Base-by-base conservation (phyloP, 2,329 filamentous ascomycete genomes). In the Paracamarosporium sp. region DNA sequence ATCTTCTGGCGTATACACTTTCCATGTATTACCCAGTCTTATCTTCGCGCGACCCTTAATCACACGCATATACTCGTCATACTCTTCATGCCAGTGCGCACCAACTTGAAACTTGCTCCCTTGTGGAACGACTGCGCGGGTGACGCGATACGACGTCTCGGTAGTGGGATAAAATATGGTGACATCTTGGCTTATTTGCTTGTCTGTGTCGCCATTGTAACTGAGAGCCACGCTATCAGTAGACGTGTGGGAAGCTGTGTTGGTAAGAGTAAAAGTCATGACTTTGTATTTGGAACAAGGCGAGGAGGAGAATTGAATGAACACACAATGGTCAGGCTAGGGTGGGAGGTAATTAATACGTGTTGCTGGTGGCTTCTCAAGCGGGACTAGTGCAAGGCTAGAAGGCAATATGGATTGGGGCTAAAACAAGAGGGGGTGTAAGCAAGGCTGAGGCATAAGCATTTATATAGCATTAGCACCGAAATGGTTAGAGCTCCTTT, bases 71-170 rank as follows among this genome's bases (percentile, higher is more conserved):
- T 55, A 38, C 36, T 57, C 58, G 22, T 60, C 58, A 25, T 60
- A 60, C 5, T 52, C 54, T 28, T 60, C 58, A 20, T 60, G 58
- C 58, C 58, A 60, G 41, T 60, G 54, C 24, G 55, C 54, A 20
- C 58, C 58, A 24, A 48, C 43, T 11, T 60, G 54, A 24, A 56
- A 60, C 50, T 60, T 60, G 43, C 54, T 57, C 2, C 58, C 51
- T 17, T 47, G 13, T 1, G 54, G 54, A 3, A 55, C 41, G n/a
- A 57, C 36, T 11, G 43, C 55, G 12, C 41, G 45, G 4, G 50
- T 45, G 17, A 57, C 41, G 24, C 46, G 45, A 25, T 52, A 60
- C 25, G 30, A n/a, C 1, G 53, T 55, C 11, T 27, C 27, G 5
- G 45, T 46, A 2, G 50, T 43, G 12, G 58, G 54, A 46, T 55